phyloP scores from a whole-genome alignment of 345 rosid genomes.

The Murraya koenigii region DNA sequence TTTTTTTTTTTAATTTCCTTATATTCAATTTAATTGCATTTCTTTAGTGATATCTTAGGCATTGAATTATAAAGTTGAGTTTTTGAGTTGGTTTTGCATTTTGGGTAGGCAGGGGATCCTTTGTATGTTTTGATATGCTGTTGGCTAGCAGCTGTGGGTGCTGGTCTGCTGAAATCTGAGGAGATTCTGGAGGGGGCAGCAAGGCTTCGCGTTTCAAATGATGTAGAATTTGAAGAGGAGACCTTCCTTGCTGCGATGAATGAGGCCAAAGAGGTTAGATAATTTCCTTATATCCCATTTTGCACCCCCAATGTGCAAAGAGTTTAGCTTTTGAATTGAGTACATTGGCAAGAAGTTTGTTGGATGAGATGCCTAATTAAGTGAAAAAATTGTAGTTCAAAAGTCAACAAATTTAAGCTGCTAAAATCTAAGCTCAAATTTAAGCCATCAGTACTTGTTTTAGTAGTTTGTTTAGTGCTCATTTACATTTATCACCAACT shows the following conservation, averaged over 20 bases:
- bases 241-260: constrained; percentile 72
- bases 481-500: background rate
- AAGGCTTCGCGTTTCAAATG: constrained; percentile 74
- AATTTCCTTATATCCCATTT: background rate
- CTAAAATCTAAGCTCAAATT: background rate
- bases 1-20: background rate
- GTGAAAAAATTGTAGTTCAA: background rate
- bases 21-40: background rate
- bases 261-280: constrained; percentile 80
- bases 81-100: constrained; percentile 21
- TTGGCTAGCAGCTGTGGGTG: constrained; percentile 95
- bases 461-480: background rate
- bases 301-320: background rate
- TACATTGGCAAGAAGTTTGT: background rate
- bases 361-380: background rate
- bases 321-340: background rate
- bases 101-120: constrained; percentile 81
- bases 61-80: background rate
- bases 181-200: constrained; percentile 85
- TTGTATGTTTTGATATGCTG: constrained; percentile 89
- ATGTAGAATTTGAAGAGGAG: constrained; percentile 92
- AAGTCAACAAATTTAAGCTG: background rate
- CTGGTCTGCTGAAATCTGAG: constrained; percentile 92
- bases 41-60: background rate
- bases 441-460: too few relatives aligned